A percentile compares a stretch with the other conserved stretches of the same genome.
Evolutionary conservation across 1,139 yeast genomes (phyloP).

Genomic region (Pichia kudriavzevii): DNA sequence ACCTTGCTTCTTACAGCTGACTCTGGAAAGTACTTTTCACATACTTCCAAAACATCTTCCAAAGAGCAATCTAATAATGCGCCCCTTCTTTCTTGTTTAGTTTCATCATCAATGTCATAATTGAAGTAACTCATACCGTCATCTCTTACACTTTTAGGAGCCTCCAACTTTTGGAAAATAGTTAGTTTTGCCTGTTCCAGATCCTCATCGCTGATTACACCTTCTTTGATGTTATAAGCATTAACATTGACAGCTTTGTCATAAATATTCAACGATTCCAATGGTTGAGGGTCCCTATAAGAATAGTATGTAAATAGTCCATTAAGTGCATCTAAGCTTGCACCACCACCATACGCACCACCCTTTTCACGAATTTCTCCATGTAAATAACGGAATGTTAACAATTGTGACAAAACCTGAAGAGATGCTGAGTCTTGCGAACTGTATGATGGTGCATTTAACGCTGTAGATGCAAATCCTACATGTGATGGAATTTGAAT

Average conservation of each 20-base stretch:
- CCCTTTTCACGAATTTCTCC: slow-evolving; percentile 90
- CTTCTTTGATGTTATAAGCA: slow-evolving; percentile 35
- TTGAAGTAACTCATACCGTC: slow-evolving; percentile 67
- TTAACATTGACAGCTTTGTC: slow-evolving; percentile 52
- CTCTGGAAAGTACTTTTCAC: slow-evolving; percentile 48
- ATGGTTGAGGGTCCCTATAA: slow-evolving; percentile 88
- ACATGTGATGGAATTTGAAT: slow-evolving; percentile 84
- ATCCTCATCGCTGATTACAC: slow-evolving; percentile 41
- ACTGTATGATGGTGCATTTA: slow-evolving; percentile 59
- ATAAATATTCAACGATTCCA: slow-evolving; percentile 58
- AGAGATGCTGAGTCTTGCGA: slow-evolving; percentile 77
- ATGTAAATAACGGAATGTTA: slow-evolving; percentile 80
- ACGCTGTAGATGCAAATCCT: slow-evolving; percentile 68
- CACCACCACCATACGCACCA: slow-evolving; percentile 98
- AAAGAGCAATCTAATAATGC: slow-evolving; percentile 56
- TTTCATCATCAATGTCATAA: slow-evolving; percentile 67
- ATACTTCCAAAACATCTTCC: slow-evolving; percentile 57
- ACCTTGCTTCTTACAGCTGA: slow-evolving; percentile 32
- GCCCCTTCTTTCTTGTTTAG: slow-evolving; percentile 76
- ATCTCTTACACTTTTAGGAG: slow-evolving; percentile 74
- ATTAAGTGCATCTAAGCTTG: slow-evolving; percentile 71
- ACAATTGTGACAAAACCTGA: slow-evolving; percentile 71
- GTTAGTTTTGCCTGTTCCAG: slow-evolving; percentile 85
- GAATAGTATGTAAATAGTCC: slow-evolving; percentile 81
- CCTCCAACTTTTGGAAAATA: slow-evolving; percentile 85